phyloP scores from a whole-genome alignment of 768 basidiomycete genomes.

The Tylopilus intermedius region DNA sequence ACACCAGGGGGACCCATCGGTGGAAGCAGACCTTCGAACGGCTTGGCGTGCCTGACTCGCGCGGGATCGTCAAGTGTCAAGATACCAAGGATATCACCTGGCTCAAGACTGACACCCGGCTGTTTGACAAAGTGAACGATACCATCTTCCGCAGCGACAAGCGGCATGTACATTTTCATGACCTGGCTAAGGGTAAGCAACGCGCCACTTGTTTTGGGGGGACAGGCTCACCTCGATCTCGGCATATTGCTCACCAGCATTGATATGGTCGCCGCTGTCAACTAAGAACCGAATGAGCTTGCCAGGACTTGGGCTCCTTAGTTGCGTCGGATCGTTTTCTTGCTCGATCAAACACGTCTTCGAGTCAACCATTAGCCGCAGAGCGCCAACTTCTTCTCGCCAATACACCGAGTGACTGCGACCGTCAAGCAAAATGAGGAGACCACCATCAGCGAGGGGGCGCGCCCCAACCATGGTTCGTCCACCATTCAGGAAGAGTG shows the following conservation, averaged over 20 bases:
- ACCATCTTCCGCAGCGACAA: constrained; percentile 91
- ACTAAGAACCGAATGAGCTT: constrained; percentile 93
- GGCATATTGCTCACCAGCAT: constrained; percentile 94
- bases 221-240: constrained; percentile 81
- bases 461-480: constrained; percentile 89
- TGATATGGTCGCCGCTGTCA: constrained; percentile 95
- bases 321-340: constrained; percentile 98
- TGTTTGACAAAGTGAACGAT: constrained; percentile 95
- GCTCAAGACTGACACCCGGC: constrained; percentile 92
- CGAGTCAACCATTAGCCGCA: constrained; percentile 89
- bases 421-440: constrained; percentile 86
- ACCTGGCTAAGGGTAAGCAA: constrained; percentile 42
- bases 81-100: constrained; percentile 96
- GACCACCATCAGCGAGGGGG: constrained; percentile 89
- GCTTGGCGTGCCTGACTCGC: constrained; percentile 97
- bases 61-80: constrained; percentile 92
- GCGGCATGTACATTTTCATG: constrained; percentile 99
- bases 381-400: constrained; percentile 95
- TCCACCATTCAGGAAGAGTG: constrained; percentile 93
- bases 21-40: constrained; percentile 92
- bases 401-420: constrained; percentile 97
- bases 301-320: constrained; percentile 92
- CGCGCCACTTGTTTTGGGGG: neutral
- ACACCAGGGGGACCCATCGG: constrained; percentile 81
- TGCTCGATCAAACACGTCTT: constrained; percentile 99